These are phyloP conservation scores for Hericium coralloides DNA, from an alignment of 768 basidiomycete genomes.

Conservation along the genomic window DNA sequence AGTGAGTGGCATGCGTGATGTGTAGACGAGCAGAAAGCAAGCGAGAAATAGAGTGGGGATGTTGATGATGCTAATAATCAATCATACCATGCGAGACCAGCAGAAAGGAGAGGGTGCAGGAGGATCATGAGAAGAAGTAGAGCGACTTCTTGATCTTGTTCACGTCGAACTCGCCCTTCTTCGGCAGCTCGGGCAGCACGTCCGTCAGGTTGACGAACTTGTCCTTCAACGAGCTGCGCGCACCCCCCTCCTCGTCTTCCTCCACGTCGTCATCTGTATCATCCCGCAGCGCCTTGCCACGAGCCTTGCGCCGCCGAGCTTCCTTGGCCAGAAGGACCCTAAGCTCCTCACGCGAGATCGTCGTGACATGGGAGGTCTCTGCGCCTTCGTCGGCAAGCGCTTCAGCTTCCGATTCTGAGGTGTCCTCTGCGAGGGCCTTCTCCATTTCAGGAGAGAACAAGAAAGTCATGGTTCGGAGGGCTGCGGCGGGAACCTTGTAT, in stretches of 20 bases:
- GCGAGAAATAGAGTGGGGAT: too few species aligned
- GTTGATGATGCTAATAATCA: too few species aligned
- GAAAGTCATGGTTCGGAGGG: conserved; percentile 26
- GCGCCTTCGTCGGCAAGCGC: too few species aligned
- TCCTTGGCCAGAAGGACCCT: conserved; percentile 7
- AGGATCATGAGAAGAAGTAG: conserved; percentile 87
- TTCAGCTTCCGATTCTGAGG: neutral
- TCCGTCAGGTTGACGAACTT: conserved; percentile 71
- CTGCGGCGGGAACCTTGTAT: conserved; percentile 53
- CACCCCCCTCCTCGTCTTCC: conserved; percentile 5
- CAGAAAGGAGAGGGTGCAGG: neutral
- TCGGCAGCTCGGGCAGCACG: conserved; percentile 71
- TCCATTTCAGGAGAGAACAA: conserved; percentile 28
- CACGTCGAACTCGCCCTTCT: conserved; percentile 83
- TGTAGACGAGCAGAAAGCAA: too few species aligned
- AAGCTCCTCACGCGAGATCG: conserved; percentile 16
- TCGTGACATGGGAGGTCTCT: neutral
- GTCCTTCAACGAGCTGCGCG: conserved; percentile 18
- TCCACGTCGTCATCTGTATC: neutral
- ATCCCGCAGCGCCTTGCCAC: neutral
- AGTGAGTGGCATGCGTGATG: too few species aligned
- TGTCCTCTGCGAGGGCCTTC: conserved; percentile 16
- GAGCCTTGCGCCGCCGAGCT: neutral
- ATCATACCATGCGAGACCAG: neutral
- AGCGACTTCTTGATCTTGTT: conserved; percentile 67